phyloP scores from a whole-genome alignment of 345 rosid species.

The Bruguiera sexangula region DNA sequence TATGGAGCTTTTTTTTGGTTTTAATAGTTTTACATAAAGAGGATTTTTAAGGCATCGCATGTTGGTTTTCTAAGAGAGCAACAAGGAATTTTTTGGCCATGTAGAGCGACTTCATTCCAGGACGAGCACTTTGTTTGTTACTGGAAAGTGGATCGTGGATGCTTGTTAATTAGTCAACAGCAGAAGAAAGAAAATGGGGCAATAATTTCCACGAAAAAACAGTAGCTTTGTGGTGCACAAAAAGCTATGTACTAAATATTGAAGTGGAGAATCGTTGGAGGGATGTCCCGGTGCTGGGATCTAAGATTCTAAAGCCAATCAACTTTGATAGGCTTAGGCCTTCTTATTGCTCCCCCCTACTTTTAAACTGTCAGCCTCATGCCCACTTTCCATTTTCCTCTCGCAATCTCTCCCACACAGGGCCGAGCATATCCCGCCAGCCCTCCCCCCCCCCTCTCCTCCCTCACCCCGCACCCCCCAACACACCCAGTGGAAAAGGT shows the following conservation, averaged over 20 bases:
- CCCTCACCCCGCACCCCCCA: slow-evolving; percentile 32
- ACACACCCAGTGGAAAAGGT: slow-evolving; percentile 27
- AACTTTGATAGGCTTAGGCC: slow-evolving; percentile 13
- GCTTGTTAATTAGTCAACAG: slow-evolving; percentile 14
- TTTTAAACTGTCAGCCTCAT: slow-evolving; percentile 43
- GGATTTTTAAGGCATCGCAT: no score
- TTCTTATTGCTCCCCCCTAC: slow-evolving; percentile 36
- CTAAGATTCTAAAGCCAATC: slow-evolving; percentile 19
- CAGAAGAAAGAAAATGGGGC: slow-evolving; percentile 21
- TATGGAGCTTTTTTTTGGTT: no score
- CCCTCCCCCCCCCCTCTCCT: no score
- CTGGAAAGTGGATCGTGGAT: slow-evolving; percentile 20
- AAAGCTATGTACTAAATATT: slow-evolving; percentile 21
- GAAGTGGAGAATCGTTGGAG: slow-evolving; percentile 28
- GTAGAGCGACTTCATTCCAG: slow-evolving; percentile 1
- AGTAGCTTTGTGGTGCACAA: slow-evolving; percentile 29
- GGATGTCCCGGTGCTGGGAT: slow-evolving; percentile 29
- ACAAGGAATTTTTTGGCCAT: not conserved
- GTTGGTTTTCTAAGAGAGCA: not conserved
- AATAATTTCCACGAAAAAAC: slow-evolving; percentile 26
- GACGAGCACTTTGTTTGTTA: not conserved
- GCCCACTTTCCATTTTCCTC: slow-evolving; percentile 15
- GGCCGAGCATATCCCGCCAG: not conserved
- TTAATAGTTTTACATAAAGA: no score
- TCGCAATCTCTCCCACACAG: not conserved